These are phyloP conservation scores for Clarireedia homoeocarpa DNA, from an alignment of 2,329 filamentous ascomycete species.

Conservation along the genomic window DNA sequence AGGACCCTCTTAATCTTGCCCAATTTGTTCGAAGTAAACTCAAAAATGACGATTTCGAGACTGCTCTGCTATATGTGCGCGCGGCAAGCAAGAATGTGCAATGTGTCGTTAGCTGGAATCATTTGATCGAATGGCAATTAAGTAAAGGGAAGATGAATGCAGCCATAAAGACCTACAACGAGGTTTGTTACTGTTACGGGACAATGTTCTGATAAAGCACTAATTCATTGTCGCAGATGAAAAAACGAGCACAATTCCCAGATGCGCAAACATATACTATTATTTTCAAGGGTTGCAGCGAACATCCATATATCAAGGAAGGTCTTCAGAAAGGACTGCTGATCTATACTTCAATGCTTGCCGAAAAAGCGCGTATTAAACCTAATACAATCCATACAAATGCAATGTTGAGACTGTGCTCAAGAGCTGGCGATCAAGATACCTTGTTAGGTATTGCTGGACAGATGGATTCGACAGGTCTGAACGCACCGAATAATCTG, in stretches of 20 bases:
- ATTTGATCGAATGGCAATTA: conserved; percentile 67
- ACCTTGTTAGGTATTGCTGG: conserved; percentile 69
- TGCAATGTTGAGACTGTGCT: conserved; percentile 76
- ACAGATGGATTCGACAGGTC: conserved; percentile 58
- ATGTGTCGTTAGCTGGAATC: conserved; percentile 79
- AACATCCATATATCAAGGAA: conserved; percentile 47
- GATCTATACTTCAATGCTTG: conserved; percentile 69
- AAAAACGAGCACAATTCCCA: conserved; percentile 77
- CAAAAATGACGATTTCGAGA: conserved; percentile 48
- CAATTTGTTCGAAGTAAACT: conserved; percentile 58
- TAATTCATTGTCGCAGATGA: conserved; percentile 59
- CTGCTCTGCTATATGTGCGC: conserved; percentile 62
- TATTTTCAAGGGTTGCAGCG: conserved; percentile 67
- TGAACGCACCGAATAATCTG: conserved; percentile 54
- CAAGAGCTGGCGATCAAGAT: conserved; percentile 67
- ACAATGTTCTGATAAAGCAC: not conserved
- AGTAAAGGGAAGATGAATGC: conserved; percentile 48
- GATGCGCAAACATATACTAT: conserved; percentile 79
- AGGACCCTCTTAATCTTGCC: conserved; percentile 66
- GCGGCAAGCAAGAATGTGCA: conserved; percentile 57
- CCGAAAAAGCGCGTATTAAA: conserved; percentile 53
- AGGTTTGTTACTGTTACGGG: conserved; percentile 44
- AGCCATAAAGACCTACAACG: conserved; percentile 81
- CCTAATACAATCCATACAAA: conserved; percentile 81
- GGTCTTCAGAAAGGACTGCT: conserved; percentile 62